phyloP scores from a whole-genome alignment of 2,329 filamentous ascomycete genomes.

The Fusarium musae region DNA sequence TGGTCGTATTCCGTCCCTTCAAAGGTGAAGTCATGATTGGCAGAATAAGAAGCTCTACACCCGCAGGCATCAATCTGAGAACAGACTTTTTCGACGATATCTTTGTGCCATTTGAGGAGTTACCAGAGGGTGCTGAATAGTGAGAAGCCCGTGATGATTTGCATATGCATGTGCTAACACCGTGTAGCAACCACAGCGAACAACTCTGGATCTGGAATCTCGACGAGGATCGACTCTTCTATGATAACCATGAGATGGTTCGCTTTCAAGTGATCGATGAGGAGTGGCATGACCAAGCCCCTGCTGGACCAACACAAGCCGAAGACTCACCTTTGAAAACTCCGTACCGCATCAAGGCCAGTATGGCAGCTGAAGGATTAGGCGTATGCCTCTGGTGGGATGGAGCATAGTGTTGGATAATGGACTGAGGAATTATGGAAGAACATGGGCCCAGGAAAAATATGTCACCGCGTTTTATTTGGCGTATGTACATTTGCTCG shows the following conservation, averaged over 20 bases:
- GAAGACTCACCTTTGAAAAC: constrained; percentile 72
- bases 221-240: constrained; percentile 80
- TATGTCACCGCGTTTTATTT: constrained; percentile 40
- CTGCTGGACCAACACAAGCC: constrained; percentile 72
- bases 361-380: constrained; percentile 71
- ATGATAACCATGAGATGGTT: constrained; percentile 90
- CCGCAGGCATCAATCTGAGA: constrained; percentile 79
- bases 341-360: constrained; percentile 76
- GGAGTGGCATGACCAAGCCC: constrained; percentile 89
- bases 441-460: constrained; percentile 5
- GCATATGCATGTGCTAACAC: constrained; percentile 14
- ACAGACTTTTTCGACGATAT: constrained; percentile 97
- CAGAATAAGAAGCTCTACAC: constrained; percentile 79
- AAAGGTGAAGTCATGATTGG: constrained; percentile 92
- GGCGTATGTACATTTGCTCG: constrained; percentile 42
- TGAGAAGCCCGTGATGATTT: constrained; percentile 50
- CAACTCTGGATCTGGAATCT: constrained; percentile 87
- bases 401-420: constrained; percentile 35
- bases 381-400: constrained; percentile 75
- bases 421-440: constrained; percentile 17
- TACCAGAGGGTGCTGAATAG: constrained; percentile 83
- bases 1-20: constrained; percentile 95
- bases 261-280: constrained; percentile 88
- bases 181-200: constrained; percentile 73
- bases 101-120: constrained; percentile 77